Conservation (phyloP, 192 early-diverging fungal species). For the Umbelopsis sp. region DNA sequence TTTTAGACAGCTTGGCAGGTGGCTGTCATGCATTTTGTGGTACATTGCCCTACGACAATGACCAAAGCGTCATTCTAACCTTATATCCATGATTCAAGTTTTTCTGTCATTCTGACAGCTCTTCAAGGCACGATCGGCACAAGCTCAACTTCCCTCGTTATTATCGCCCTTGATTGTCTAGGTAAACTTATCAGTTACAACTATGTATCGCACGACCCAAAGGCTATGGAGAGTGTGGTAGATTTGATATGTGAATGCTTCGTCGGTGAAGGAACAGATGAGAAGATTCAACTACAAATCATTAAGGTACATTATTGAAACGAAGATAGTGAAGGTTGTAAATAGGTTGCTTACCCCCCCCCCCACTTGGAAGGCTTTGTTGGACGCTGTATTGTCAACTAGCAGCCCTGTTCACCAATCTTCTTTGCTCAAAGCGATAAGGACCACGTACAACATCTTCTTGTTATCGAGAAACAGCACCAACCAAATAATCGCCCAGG, state of each 20-base stretch:
- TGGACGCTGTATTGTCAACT: conserved; percentile 77
- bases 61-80: conserved; percentile 16
- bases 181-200: conserved; percentile 77
- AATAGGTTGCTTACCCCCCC: neutral
- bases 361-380: conserved; percentile 59
- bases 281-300: conserved; percentile 89
- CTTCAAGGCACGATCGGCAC: conserved; percentile 74
- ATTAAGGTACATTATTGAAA: conserved; percentile 60
- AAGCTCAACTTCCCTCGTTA: conserved; percentile 59
- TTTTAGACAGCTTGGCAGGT: neutral
- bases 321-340: neutral
- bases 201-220: conserved; percentile 54
- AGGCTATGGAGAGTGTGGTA: conserved; percentile 68
- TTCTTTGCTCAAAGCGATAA: conserved; percentile 75
- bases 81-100: conserved; percentile 22
- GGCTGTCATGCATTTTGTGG: neutral
- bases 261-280: conserved; percentile 77
- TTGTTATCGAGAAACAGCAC: conserved; percentile 68
- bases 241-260: conserved; percentile 79
- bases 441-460: conserved; percentile 89
- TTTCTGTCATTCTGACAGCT: conserved; percentile 61
- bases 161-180: conserved; percentile 78
- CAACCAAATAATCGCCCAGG: conserved; percentile 88
- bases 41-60: neutral
- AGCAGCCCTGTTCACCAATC: conserved; percentile 70